Conservation (phyloP, 768 basidiomycete species). For the Cystobasidiopsis lactophilus region DNA sequence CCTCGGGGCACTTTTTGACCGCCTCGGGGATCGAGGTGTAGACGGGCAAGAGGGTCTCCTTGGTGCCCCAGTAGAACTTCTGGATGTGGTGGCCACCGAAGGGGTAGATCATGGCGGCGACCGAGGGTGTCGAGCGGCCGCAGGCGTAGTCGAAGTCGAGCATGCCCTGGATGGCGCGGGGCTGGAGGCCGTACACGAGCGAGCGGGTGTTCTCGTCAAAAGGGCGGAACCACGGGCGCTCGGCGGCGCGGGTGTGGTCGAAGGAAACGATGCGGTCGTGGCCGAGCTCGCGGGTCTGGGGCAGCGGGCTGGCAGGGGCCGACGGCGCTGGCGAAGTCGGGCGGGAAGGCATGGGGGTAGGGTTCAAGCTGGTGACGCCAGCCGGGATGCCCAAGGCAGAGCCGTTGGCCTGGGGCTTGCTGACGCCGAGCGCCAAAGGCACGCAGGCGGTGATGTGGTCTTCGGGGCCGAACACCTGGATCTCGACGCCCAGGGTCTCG, state of each 20-base stretch:
- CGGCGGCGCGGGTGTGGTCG: slow-evolving; percentile 29
- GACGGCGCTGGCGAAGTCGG: slow-evolving; percentile 24
- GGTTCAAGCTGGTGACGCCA: slow-evolving; percentile 22
- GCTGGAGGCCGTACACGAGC: slow-evolving; percentile 95
- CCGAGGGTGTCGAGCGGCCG: slow-evolving; percentile 68
- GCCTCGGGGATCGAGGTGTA: slow-evolving; percentile 84
- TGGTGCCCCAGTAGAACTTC: slow-evolving; percentile 99
- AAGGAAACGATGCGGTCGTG: slow-evolving; percentile 82
- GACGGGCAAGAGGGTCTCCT: slow-evolving; percentile 92
- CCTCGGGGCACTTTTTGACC: slow-evolving; percentile 80
- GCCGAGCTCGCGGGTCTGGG: slow-evolving; percentile 48
- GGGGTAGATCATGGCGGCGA: slow-evolving; percentile 99
- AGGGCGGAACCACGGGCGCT: slow-evolving; percentile 62
- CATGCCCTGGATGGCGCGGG: slow-evolving; percentile 94
- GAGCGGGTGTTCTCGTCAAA: slow-evolving; percentile 85
- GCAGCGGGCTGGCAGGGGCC: slow-evolving; percentile 46
- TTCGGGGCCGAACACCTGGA: slow-evolving; percentile 84
- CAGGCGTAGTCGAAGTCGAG: slow-evolving; percentile 99
- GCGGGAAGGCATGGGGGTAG: slow-evolving; percentile 30
- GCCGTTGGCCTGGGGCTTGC: slow-evolving; percentile 31
- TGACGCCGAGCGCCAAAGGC: slow-evolving; percentile 80
- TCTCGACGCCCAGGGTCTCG: slow-evolving; percentile 89
- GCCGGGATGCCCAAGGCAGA: slow-evolving; percentile 22
- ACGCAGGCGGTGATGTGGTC: slow-evolving; percentile 98
- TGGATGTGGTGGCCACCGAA: slow-evolving; percentile 99